Evolutionary conservation across 163 green algal genomes (phyloP).

Genomic region (Coccomyxa subellipsoidea): DNA sequence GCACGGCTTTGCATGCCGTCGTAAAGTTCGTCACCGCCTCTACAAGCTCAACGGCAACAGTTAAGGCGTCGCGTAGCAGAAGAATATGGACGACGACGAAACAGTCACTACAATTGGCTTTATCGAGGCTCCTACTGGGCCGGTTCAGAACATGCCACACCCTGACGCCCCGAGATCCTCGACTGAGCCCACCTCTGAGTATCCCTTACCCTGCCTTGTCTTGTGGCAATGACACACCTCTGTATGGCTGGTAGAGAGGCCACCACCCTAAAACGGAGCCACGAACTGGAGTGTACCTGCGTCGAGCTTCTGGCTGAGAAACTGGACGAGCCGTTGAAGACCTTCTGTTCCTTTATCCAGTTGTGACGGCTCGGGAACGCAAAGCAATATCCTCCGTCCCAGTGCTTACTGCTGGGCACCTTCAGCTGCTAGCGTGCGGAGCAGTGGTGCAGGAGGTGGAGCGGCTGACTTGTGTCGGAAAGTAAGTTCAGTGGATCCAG

Average conservation of each 20-base stretch:
- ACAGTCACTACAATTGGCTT: too few relatives aligned
- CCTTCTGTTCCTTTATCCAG: not conserved
- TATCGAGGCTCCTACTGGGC: too few relatives aligned
- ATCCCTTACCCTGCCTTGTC: not conserved
- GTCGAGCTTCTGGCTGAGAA: not conserved
- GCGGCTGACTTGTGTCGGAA: not conserved
- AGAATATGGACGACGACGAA: too few relatives aligned
- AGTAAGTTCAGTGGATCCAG: not conserved
- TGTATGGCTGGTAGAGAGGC: not conserved
- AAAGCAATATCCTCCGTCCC: too few relatives aligned
- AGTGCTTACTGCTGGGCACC: too few relatives aligned
- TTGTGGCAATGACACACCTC: not conserved
- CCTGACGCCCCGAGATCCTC: not conserved
- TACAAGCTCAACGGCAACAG: not conserved
- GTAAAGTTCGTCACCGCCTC: not conserved
- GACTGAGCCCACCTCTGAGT: not conserved
- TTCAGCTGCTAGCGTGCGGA: not conserved
- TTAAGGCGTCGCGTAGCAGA: too few relatives aligned
- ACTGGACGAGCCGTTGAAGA: not conserved
- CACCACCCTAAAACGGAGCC: not conserved
- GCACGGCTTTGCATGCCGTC: not conserved
- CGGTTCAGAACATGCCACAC: not conserved
- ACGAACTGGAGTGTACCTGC: not conserved
- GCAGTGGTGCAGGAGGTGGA: not conserved
- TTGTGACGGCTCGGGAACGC: too few relatives aligned